A percentile compares a stretch with the other conserved stretches of the same genome.
Evolutionary conservation across 805 yeast genomes (phyloP).

Genomic region (Barnettozyma siamensis): DNA sequence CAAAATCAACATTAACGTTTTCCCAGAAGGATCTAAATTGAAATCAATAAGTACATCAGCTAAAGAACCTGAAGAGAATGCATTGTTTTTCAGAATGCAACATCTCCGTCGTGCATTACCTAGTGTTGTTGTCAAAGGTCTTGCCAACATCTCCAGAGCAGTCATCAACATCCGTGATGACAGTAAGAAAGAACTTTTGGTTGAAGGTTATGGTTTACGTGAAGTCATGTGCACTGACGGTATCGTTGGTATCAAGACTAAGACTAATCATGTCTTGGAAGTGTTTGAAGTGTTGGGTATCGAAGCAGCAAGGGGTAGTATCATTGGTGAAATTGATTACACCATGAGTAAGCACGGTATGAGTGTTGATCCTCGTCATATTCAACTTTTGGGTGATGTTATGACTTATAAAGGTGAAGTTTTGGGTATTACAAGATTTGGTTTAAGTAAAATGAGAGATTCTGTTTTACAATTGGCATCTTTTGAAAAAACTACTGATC

Average conservation of each 20-base stretch:
- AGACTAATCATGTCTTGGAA: conserved; percentile 89
- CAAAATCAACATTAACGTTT: conserved; percentile 59
- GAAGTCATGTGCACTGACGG: conserved; percentile 98
- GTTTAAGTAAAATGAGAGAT: conserved; percentile 97
- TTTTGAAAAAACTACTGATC: conserved; percentile 97
- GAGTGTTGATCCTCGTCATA: conserved; percentile 99
- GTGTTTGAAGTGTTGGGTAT: conserved; percentile 88
- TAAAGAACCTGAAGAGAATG: conserved; percentile 34
- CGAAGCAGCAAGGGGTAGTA: conserved; percentile 94
- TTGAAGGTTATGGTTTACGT: conserved; percentile 95
- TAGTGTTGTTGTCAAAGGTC: conserved; percentile 85
- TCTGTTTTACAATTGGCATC: conserved; percentile 95
- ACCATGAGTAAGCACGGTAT: conserved; percentile 99
- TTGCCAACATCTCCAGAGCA: conserved; percentile 88
- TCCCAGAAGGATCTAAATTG: conserved; percentile 35
- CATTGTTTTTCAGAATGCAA: conserved; percentile 84
- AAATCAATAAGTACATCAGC: conserved; percentile 40
- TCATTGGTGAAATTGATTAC: conserved; percentile 89
- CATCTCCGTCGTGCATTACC: conserved; percentile 82
- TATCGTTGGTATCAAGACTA: conserved; percentile 79
- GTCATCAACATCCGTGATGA: conserved; percentile 90
- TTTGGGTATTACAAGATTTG: conserved; percentile 95
- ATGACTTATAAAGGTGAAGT: conserved; percentile 99
- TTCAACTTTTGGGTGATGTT: conserved; percentile 94
- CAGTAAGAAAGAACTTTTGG: conserved; percentile 82